Conservation (phyloP, 179 eudicot species). For the Nepenthes alata region DNA sequence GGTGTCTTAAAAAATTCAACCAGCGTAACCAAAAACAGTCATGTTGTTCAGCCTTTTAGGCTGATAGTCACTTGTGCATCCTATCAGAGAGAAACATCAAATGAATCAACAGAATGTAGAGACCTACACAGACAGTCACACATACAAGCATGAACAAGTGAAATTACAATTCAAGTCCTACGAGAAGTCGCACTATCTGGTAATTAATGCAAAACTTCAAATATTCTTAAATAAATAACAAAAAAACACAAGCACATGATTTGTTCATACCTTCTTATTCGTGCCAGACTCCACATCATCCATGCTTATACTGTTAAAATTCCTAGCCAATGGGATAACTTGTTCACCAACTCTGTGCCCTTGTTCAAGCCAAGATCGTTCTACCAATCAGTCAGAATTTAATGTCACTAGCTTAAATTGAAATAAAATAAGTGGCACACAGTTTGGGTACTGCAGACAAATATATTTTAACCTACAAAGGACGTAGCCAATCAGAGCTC, state of each 20-base stretch:
- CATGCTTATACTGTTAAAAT: slow-evolving; percentile 39
- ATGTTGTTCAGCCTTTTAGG: too few species aligned
- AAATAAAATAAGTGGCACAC: too few species aligned
- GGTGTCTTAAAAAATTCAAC: too few species aligned
- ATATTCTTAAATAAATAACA: not conserved
- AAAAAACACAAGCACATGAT: not conserved
- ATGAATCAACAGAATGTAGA: too few species aligned
- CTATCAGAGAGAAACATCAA: too few species aligned
- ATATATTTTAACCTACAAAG: not conserved
- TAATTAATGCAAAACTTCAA: too few species aligned
- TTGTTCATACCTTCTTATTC: slow-evolving; percentile 19
- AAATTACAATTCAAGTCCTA: too few species aligned
- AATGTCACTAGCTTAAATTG: not conserved
- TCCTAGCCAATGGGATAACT: slow-evolving; percentile 81
- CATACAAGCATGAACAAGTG: too few species aligned
- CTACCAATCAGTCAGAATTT: slow-evolving; percentile 24
- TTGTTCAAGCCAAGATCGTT: slow-evolving; percentile 89
- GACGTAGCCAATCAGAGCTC: not conserved
- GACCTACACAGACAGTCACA: too few species aligned
- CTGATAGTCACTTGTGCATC: too few species aligned
- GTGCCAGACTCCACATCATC: slow-evolving; percentile 64
- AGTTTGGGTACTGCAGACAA: not conserved
- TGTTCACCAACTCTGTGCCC: slow-evolving; percentile 81
- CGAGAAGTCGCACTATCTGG: too few species aligned
- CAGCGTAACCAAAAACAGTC: too few species aligned